Conservation (phyloP, 202 grass and related monocot species). For the Setaria viridis region DNA sequence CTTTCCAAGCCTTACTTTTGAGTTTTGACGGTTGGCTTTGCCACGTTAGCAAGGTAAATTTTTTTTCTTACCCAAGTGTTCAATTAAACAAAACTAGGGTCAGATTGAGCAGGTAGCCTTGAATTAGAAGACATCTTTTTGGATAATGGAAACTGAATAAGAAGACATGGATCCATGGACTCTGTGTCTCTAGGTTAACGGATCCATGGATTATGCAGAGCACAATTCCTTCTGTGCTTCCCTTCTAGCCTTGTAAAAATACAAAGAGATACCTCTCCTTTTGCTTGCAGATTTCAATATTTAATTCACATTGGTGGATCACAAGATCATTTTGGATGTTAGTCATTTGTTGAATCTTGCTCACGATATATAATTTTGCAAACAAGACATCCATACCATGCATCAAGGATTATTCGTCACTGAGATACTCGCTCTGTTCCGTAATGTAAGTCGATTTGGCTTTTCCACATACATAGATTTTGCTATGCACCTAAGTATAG, state of each 20-base stretch:
- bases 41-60: conserved; percentile 4
- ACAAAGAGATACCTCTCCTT: conserved; percentile 6
- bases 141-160: neutral
- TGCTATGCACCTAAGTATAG: no score
- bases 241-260: neutral
- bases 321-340: conserved; percentile 14
- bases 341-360: neutral
- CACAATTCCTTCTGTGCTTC: conserved; percentile 21
- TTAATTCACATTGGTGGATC: conserved; percentile 7
- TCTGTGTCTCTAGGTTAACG: conserved; percentile 25
- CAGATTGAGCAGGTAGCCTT: neutral
- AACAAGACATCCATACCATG: neutral
- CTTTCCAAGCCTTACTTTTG: conserved; percentile 3
- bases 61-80: conserved; percentile 9
- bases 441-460: no score
- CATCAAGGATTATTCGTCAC: neutral
- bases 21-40: conserved; percentile 25
- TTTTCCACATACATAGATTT: no score
- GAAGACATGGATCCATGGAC: neutral
- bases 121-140: neutral
- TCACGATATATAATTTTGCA: neutral
- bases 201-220: neutral
- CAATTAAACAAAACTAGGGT: neutral
- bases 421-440: neutral
- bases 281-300: neutral